Base-by-base conservation (phyloP, 768 basidiomycete genomes). In the Russula sp. region DNA sequence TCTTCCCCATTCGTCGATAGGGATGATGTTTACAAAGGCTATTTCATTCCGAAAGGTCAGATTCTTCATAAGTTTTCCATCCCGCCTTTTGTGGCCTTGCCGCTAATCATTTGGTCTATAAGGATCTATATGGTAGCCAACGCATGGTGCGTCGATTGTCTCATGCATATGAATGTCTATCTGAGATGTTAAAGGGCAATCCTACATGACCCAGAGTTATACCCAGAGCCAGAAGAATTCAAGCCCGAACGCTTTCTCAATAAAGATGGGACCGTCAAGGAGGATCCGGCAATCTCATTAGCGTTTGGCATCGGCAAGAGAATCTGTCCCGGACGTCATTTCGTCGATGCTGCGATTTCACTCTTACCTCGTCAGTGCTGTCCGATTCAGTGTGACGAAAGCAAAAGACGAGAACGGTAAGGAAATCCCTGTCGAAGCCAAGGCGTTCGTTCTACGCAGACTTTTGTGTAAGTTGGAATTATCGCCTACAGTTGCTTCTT, bases 211-310 rank as follows among this genome's bases (percentile, higher is more conserved):
- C 74, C 76, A 24, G 71, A 3, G 76, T 78, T 28, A 24, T 57
- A 57, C 42, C 28, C 56, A 3, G 56, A 57, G 1, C 56, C 56
- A n/a, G 56, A 57, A 55, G 69, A 68, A 44, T 83, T 82, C 75
- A 73, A 76, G 28, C 83, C 83, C 28, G 81, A 83, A 63, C 75
- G 83, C 52, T 84, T 57, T 42, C 46, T 70, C 3, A 53, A 60
- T 13, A 9, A 42, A 6, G 64, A 70, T n/a, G 61, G 63, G 22
- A 42, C 28, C n/a, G 24, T 67, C 2, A 36, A 52, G 24, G 63
- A 58, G 11, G 61, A 57, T 8, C 63, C 69, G 26, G n/a, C 59
- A 1, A 10, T 51, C 9, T 16, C 40, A n/a, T 20, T 49, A 2
- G 57, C 26, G 7, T 71, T 69, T 52, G 70, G 70, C 2, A 64